A percentile compares a stretch with the other conserved stretches of the same genome.
phyloP scores from a whole-genome alignment of 176 grass and related monocot genomes.

The barley (Hordeum vulgare) region MorexV3_pseudomolecules_assembly NC_058523.1:382592003-382592502 shows the following conservation, averaged over 20 bases:
- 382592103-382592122: too few species aligned
- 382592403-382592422: background rate
- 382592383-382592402: constrained; percentile 7
- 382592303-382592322: background rate
- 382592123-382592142: too few species aligned
- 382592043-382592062: too few species aligned
- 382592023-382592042: too few species aligned
- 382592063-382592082: too few species aligned
- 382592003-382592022: too few species aligned
- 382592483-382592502: background rate
- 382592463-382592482: background rate
- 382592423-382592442: background rate
- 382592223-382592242: background rate
- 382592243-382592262: background rate
- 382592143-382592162: too few species aligned
- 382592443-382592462: background rate
- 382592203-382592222: background rate
- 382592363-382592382: constrained; percentile 10
- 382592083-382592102: too few species aligned
- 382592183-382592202: too few species aligned
- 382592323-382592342: background rate
- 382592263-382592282: constrained; percentile 14
- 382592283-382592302: constrained; percentile 14
- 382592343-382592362: background rate
- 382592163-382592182: too few species aligned